Base-by-base conservation (phyloP, 345 rosid species). In the Clarkia xantiana region DNA sequence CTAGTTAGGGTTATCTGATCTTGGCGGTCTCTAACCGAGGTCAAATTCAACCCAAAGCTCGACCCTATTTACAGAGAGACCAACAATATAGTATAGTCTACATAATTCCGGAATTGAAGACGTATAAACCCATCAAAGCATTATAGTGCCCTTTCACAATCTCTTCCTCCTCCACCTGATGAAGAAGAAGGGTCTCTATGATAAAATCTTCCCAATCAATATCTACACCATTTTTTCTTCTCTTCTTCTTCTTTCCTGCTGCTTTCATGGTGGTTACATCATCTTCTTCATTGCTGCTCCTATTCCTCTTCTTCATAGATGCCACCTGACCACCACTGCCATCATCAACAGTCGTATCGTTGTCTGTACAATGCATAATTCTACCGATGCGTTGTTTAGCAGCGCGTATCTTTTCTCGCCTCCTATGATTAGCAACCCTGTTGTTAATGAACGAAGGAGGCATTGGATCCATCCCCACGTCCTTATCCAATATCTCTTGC, bases 171-270 rank as follows among this genome's bases (percentile, higher is more conserved):
- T 80, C 69, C 60, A 81, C 95, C 57, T 46, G 63, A 61, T 79
- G 84, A 40, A 86, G 72, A 39, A 82, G 74, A 17, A 86, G 81
- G 44, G 84, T 73, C 67, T 90, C 94, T 14, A 90, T 81, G n/a
- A 90, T 57, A 53, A 83, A 67, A 67, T 83, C 96, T 53, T 86
- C 94, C 94, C 88, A 82, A 68, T 77, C 88, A 55, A 83, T 60
- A 16, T 59, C 63, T 68, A 44, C 79, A 70, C 60, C 60, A 77
- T 71, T 72, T 76, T 64, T 64, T 77, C 55, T 72, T 63, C 51
- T 58, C 55, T 40, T 49, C 23, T 52, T 18, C 49, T 10, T 14
- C 18, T 9, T 22, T n/a, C n/a, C n/a, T 22, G 5, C 49, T 16
- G 0, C 22, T 15, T 16, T 45, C 36, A 29, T 29, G 36, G 36